These are phyloP conservation scores for Yamadazyma paraphyllophila DNA, from an alignment of 805 yeast genomes.

Conservation along the genomic window DNA sequence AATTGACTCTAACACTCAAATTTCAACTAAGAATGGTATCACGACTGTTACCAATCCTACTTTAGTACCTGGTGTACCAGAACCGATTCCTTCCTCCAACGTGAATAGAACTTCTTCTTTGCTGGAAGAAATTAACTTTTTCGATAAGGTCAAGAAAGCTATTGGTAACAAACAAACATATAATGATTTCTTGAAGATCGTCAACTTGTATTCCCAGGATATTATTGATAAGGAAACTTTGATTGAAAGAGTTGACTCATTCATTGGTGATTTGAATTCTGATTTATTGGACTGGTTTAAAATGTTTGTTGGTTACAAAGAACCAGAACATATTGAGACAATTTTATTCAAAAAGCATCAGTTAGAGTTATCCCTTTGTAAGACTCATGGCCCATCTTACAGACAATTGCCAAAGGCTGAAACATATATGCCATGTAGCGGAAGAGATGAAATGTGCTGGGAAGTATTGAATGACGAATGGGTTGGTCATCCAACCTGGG, in stretches of 20 bases:
- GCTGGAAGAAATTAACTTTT: conserved; percentile 83
- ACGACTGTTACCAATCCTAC: conserved; percentile 52
- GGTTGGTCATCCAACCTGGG: conserved; percentile 99
- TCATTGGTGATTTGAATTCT: conserved; percentile 70
- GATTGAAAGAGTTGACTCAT: conserved; percentile 80
- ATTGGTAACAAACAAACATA: conserved; percentile 88
- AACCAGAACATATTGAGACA: conserved; percentile 85
- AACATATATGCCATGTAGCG: conserved; percentile 95
- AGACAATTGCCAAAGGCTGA: conserved; percentile 90
- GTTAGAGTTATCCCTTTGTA: conserved; percentile 83
- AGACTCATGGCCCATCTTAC: conserved; percentile 94
- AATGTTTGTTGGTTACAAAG: conserved; percentile 84
- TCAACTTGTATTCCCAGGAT: conserved; percentile 87
- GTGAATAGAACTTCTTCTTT: conserved; percentile 54
- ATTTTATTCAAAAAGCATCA: conserved; percentile 87
- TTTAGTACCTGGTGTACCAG: conserved; percentile 81
- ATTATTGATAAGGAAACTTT: conserved; percentile 80
- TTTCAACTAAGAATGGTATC: conserved; percentile 20
- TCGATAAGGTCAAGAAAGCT: conserved; percentile 86
- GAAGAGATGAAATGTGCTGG: conserved; percentile 99
- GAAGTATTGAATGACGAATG: conserved; percentile 97
- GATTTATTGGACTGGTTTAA: conserved; percentile 92
- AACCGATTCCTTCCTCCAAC: conserved; percentile 59
- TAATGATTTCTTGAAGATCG: conserved; percentile 85
- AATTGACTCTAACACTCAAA: conserved; percentile 15